Percentiles rank a stretch among this genome's conserved stretches.
Conservation (phyloP, 139 green algal genomes). For the Coccomyxa sp. region DNA sequence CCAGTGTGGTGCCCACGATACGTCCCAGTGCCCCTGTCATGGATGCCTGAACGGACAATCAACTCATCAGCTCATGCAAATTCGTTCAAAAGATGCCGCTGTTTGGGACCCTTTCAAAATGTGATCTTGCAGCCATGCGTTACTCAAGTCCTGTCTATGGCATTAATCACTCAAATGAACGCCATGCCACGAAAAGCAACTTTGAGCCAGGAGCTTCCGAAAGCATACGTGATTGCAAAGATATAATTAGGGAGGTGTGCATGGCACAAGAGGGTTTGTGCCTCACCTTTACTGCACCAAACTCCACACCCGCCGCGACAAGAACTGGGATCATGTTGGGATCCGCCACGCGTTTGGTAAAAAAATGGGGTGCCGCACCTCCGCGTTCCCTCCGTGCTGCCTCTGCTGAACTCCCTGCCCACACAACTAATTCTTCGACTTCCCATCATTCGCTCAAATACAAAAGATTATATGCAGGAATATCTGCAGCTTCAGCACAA, state of each 20-base stretch:
- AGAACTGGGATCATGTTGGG: slow-evolving; percentile 38
- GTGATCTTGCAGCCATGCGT: no score
- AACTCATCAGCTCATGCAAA: not conserved
- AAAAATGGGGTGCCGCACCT: slow-evolving; percentile 16
- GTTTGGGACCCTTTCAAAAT: no score
- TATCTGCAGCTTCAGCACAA: no score
- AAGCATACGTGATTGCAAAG: no score
- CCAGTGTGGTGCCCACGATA: slow-evolving; percentile 28
- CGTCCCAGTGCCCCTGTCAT: slow-evolving; percentile 9
- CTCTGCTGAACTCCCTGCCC: slow-evolving; percentile 13
- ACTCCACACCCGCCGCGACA: slow-evolving; percentile 36
- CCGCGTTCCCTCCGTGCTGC: not conserved
- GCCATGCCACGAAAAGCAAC: no score
- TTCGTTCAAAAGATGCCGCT: no score
- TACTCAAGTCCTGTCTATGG: no score
- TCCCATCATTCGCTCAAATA: not conserved
- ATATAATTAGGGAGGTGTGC: no score
- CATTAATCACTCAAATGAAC: no score
- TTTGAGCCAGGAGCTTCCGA: not conserved
- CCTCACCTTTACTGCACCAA: slow-evolving; percentile 29
- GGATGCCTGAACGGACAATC: slow-evolving; percentile 5
- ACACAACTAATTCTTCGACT: not conserved
- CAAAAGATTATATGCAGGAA: no score
- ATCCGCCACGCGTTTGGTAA: slow-evolving; percentile 31
- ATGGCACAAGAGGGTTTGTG: no score